phyloP scores from a whole-genome alignment of 2,329 filamentous ascomycete genomes.

The Clarireedia monteithiana region DNA sequence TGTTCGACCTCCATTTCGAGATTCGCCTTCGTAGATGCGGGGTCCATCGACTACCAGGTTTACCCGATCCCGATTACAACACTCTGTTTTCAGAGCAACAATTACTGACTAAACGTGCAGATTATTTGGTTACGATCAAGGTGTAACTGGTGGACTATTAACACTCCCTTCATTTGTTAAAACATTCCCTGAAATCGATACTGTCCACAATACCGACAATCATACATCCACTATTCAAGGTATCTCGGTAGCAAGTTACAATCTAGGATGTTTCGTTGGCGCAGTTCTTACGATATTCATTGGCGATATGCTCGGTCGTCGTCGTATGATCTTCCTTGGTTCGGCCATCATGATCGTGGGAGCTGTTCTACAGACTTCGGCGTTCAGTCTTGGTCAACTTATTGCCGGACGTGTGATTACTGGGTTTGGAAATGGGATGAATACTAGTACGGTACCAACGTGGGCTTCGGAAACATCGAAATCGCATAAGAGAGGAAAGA shows the following conservation, averaged over 20 bases:
- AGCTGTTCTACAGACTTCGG: slow-evolving; percentile 30
- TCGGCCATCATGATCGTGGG: slow-evolving; percentile 21
- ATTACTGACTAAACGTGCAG: slow-evolving; percentile 1
- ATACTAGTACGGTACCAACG: slow-evolving; percentile 35
- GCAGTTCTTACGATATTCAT: slow-evolving; percentile 27
- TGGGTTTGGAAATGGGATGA: slow-evolving; percentile 64
- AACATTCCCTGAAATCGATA: slow-evolving; percentile 12
- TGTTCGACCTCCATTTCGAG: not conserved
- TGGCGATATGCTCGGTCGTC: slow-evolving; percentile 33
- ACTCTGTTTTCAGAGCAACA: not conserved
- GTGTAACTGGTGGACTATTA: slow-evolving; percentile 31
- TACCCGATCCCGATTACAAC: not conserved
- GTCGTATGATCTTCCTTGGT: slow-evolving; percentile 21
- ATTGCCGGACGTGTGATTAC: slow-evolving; percentile 62
- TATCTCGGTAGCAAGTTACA: slow-evolving; percentile 26
- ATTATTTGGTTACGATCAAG: slow-evolving; percentile 41
- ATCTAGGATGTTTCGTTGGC: slow-evolving; percentile 40
- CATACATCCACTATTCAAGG: slow-evolving; percentile 7
- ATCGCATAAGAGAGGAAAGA: slow-evolving; percentile 9
- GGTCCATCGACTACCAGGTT: not conserved
- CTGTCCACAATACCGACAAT: slow-evolving; percentile 1
- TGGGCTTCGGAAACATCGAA: slow-evolving; percentile 12
- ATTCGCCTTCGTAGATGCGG: no score
- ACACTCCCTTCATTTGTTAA: slow-evolving; percentile 21
- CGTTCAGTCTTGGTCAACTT: slow-evolving; percentile 45